phyloP scores from a whole-genome alignment of 2,329 filamentous ascomycete species.

The Knoxdaviesia proteae region DNA sequence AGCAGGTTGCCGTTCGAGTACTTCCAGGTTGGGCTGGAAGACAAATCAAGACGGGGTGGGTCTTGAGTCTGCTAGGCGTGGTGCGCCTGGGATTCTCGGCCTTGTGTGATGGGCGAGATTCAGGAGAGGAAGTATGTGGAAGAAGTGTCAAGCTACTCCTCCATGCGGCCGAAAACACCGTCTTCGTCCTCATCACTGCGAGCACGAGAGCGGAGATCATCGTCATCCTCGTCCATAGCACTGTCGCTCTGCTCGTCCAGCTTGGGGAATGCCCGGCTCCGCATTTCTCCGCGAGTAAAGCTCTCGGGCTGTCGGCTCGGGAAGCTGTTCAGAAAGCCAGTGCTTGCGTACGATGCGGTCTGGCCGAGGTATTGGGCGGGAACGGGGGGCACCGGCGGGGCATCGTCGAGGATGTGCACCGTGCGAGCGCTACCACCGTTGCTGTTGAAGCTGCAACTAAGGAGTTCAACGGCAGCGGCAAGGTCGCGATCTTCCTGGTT shows the following conservation, averaged over 20 bases:
- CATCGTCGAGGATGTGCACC: constrained; percentile 43
- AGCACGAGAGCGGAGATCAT: constrained; percentile 36
- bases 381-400: constrained; percentile 72
- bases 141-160: constrained; percentile 37
- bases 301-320: constrained; percentile 40
- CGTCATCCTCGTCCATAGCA: constrained; percentile 44
- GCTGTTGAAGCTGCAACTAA: constrained; percentile 82
- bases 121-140: too few species aligned
- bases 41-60: too few species aligned
- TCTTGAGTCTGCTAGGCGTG: too few species aligned
- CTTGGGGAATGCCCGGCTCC: constrained; percentile 8
- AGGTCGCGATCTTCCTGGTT: constrained; percentile 74
- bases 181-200: constrained; percentile 81
- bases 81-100: too few species aligned
- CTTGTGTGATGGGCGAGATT: too few species aligned
- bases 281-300: constrained; percentile 39
- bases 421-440: constrained; percentile 30
- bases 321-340: constrained; percentile 43
- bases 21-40: too few species aligned
- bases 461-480: constrained; percentile 71
- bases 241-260: constrained; percentile 33
- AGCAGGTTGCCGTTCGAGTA: too few species aligned
- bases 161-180: constrained; percentile 90
- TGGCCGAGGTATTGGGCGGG: constrained; percentile 60
- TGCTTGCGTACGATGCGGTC: constrained; percentile 31